These are phyloP conservation scores for Rhytidiadelphus loreus DNA, from an alignment of 225 moss, liverwort and hornwort species.

Conservation along the genomic window DNA sequence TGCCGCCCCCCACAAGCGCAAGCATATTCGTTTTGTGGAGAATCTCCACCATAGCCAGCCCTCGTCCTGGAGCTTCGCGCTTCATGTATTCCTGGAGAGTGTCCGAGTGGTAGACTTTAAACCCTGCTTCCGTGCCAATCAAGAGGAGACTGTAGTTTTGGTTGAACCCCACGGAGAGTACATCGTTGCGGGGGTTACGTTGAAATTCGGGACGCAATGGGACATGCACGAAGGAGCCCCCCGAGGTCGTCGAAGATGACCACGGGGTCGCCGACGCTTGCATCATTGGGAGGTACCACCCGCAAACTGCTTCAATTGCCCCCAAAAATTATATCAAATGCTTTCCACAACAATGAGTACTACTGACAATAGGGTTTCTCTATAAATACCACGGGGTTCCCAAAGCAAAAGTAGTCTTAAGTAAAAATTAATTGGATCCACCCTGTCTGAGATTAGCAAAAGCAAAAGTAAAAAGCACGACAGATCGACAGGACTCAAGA, in stretches of 20 bases:
- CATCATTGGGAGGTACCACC: constrained; percentile 15
- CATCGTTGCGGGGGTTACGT: background rate
- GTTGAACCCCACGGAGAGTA: constrained; percentile 36
- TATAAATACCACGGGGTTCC: background rate
- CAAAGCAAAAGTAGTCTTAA: background rate
- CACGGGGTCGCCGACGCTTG: background rate
- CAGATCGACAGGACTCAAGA: background rate
- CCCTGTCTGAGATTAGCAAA: background rate
- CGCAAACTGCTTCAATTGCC: background rate
- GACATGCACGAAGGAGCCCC: background rate
- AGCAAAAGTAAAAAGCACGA: background rate
- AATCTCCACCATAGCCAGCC: constrained; percentile 51
- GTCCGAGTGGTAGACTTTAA: constrained; percentile 24
- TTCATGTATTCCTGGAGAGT: constrained; percentile 1
- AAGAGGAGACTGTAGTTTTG: constrained; percentile 42
- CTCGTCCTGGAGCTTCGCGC: constrained; percentile 11
- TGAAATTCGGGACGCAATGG: background rate
- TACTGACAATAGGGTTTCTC: background rate
- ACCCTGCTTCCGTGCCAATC: constrained; percentile 55
- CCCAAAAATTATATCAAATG: background rate
- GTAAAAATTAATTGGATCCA: background rate
- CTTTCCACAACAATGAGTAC: background rate
- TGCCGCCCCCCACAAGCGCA: constrained; percentile 70
- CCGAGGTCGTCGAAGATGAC: background rate
- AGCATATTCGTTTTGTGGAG: constrained; percentile 44